Percentiles rank a stretch among this genome's conserved stretches.
These are phyloP conservation scores for Laburnicola sp. DNA, from an alignment of 2,329 filamentous ascomycete genomes.

Conservation along the genomic window DNA sequence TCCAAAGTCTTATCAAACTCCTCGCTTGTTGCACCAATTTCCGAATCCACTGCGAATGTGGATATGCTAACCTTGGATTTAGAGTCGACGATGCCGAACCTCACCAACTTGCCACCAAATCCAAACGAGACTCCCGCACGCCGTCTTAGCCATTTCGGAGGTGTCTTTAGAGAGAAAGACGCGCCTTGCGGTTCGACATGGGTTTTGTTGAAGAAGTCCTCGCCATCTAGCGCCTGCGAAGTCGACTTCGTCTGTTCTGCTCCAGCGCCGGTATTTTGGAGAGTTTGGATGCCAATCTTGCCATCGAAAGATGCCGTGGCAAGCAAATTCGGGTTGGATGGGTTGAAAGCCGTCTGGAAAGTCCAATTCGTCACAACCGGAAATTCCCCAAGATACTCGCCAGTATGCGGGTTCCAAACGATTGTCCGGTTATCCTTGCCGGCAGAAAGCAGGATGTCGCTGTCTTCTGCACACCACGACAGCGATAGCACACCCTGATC, in stretches of 20 bases:
- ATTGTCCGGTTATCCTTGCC: constrained; percentile 97
- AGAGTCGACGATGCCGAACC: constrained; percentile 69
- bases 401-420: constrained; percentile 94
- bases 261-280: constrained; percentile 88
- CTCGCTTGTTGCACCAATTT: constrained; percentile 79
- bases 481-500: constrained; percentile 91
- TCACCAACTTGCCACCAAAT: constrained; percentile 89
- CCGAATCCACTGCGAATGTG: constrained; percentile 84
- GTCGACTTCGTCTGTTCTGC: constrained; percentile 61
- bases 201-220: constrained; percentile 94
- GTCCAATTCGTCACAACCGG: constrained; percentile 99
- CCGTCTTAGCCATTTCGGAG: constrained; percentile 87
- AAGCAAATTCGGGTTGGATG: constrained; percentile 85
- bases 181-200: constrained; percentile 88
- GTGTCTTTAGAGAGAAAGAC: constrained; percentile 81
- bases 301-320: constrained; percentile 97
- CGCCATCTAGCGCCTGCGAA: constrained; percentile 74
- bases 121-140: constrained; percentile 88
- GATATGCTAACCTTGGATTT: constrained; percentile 80
- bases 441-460: constrained; percentile 83
- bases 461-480: constrained; percentile 93
- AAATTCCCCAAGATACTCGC: constrained; percentile 85
- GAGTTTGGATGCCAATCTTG: constrained; percentile 89
- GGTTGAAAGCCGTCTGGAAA: constrained; percentile 92
- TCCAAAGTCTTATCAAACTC: constrained; percentile 83